These are phyloP conservation scores for Linnemannia schmuckeri DNA, from an alignment of 192 early-diverging fungal species.

Conservation along the genomic window DNA sequence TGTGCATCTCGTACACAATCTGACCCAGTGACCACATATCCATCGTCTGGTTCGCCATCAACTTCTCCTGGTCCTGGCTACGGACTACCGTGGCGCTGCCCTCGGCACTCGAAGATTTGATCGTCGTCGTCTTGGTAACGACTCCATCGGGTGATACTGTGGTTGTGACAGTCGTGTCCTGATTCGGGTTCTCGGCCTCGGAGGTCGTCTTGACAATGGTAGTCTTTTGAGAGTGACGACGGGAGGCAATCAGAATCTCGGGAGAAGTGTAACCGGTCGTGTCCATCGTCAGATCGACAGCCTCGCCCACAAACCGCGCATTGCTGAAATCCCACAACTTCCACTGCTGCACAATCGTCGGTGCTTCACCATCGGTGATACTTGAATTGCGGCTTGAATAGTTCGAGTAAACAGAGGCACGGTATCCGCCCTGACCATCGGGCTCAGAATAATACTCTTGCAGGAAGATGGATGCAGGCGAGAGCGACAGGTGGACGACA, in stretches of 20 bases:
- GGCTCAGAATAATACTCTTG: conserved; percentile 54
- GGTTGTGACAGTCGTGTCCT: not conserved
- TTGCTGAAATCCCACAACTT: conserved; percentile 53
- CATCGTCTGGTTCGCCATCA: conserved; percentile 45
- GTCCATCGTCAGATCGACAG: conserved; percentile 40
- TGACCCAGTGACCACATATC: conserved; percentile 60
- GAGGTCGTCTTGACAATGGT: not conserved
- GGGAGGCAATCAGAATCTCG: conserved; percentile 31
- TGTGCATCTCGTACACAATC: conserved; percentile 54
- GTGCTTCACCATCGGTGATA: conserved; percentile 1
- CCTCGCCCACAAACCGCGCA: conserved; percentile 39
- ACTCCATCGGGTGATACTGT: conserved; percentile 2
- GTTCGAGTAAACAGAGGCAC: conserved; percentile 29
- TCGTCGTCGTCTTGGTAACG: conserved; percentile 29
- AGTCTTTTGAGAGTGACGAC: conserved; percentile 6
- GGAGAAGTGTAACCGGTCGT: conserved; percentile 36
- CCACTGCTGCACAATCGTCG: conserved; percentile 38
- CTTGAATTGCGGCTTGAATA: not conserved
- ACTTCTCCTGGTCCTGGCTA: conserved; percentile 19
- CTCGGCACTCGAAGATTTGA: conserved; percentile 5
- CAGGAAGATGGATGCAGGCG: conserved; percentile 39
- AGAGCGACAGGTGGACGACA: conserved; percentile 42
- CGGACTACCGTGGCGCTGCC: not conserved
- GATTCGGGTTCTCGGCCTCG: conserved; percentile 16
- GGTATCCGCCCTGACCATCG: conserved; percentile 43